Base-by-base conservation (phyloP, 768 basidiomycete genomes). In the Podaxis rugospora region DNA sequence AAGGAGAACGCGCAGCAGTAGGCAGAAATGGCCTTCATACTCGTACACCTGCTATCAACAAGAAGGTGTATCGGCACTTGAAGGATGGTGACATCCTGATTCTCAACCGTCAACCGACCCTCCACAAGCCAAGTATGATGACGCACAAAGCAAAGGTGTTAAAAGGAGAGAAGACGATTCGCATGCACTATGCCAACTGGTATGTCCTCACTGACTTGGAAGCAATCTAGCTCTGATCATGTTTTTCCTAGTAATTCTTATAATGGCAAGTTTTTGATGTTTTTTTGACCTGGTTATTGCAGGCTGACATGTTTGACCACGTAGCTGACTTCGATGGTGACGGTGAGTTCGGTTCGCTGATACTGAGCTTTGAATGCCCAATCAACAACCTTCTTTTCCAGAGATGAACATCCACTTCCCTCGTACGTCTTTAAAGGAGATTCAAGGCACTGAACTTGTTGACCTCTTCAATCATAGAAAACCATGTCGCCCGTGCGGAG, bases 341-440 rank as follows among this genome's bases (percentile, higher is more conserved):
- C 57, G 74, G 74, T 75, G 61, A 28, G 71, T 62, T 21, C 55
- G 46, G 28, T 10, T 32, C 16, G 23, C 25, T 25, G 11, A 13
- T 23, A 6, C 21, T 55, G 37, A 47, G 28, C 16, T 47, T 36
- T 35, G n/a, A 23, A 46, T 32, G 13, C 3, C n/a, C 42, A 25
- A 46, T 51, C 59, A 39, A 66, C 21, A 47, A 16, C 21, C 23
- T 21, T 37, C 18, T 50, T 63, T 36, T 37, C 28, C 6, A 93
- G 96, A 99, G 73, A 99, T 99, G 96, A 99, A 99, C 75, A 94
- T 99, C 52, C 97, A 99, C 78, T 99, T 99, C 67, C 95, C 97
- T 67, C 96, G 93, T 93, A 73, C 76, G 92, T 78, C 18, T 11
- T 61, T 11, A 40, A 50, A 50, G 5, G 50, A 50, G 51, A 62